A percentile compares a stretch with the other conserved stretches of the same genome.
Conservation (phyloP, 768 basidiomycete species). For the Lactarius sp. region DNA sequence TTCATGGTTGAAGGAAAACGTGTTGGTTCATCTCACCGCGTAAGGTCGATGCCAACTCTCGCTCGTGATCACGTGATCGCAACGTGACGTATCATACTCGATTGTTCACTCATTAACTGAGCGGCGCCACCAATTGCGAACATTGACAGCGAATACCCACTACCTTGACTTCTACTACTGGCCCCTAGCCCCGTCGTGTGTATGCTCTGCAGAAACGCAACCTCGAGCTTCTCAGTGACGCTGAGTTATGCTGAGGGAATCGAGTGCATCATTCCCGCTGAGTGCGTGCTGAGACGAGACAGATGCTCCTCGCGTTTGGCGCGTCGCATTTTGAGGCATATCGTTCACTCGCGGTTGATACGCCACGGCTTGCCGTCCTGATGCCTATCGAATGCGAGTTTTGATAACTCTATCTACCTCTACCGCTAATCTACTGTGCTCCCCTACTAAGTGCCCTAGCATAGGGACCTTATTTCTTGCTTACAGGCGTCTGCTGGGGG, state of each 20-base stretch:
- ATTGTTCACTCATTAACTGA: too few species aligned
- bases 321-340: conserved; percentile 82
- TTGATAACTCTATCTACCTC: too few species aligned
- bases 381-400: conserved; percentile 40
- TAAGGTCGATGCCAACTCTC: too few species aligned
- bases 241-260: conserved; percentile 70
- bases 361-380: conserved; percentile 61
- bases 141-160: too few species aligned
- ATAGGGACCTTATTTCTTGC: too few species aligned
- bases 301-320: conserved; percentile 81
- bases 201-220: conserved; percentile 79
- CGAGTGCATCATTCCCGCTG: conserved; percentile 41
- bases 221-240: conserved; percentile 69
- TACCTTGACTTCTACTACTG: neutral
- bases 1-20: conserved; percentile 11
- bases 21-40: neutral
- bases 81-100: too few species aligned
- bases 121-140: too few species aligned
- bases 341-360: conserved; percentile 70
- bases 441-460: too few species aligned
- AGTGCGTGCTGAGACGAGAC: too few species aligned
- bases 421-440: too few species aligned
- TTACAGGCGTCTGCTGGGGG: too few species aligned
- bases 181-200: conserved; percentile 70
- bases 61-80: too few species aligned